Conservation (phyloP, 2,329 filamentous ascomycete species). For the Neoarthrinium moseri region DNA sequence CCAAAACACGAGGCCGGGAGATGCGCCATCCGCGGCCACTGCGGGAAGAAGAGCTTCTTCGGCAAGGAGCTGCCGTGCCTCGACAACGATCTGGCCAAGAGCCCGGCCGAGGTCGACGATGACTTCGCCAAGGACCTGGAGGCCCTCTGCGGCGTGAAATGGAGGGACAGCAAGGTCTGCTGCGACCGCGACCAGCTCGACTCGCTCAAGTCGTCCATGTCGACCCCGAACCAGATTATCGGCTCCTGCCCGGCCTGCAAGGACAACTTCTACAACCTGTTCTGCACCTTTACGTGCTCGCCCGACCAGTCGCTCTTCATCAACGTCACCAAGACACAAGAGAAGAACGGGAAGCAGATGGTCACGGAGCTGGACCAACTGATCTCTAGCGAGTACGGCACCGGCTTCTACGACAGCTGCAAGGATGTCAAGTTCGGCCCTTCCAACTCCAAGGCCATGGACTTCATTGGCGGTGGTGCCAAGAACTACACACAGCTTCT, state of each 20-base stretch:
- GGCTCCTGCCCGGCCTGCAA: slow-evolving; percentile 95
- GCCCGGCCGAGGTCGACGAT: slow-evolving; percentile 56
- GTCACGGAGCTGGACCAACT: slow-evolving; percentile 91
- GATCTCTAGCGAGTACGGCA: slow-evolving; percentile 78
- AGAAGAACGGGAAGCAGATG: slow-evolving; percentile 54
- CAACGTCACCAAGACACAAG: slow-evolving; percentile 77
- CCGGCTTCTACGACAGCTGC: slow-evolving; percentile 92
- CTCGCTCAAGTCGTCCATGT: slow-evolving; percentile 78
- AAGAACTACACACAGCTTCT: slow-evolving; percentile 85
- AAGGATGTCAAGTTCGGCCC: slow-evolving; percentile 98
- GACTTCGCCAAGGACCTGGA: slow-evolving; percentile 76
- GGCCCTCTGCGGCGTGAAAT: slow-evolving; percentile 82
- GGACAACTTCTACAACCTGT: slow-evolving; percentile 97
- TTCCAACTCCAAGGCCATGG: slow-evolving; percentile 90
- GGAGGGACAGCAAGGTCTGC: slow-evolving; percentile 81
- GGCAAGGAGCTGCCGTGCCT: slow-evolving; percentile 87
- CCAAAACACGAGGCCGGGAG: slow-evolving; percentile 80
- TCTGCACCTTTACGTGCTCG: slow-evolving; percentile 97
- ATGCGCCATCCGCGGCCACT: slow-evolving; percentile 88
- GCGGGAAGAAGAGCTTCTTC: slow-evolving; percentile 88
- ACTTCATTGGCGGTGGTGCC: slow-evolving; percentile 92
- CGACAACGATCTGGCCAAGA: slow-evolving; percentile 79
- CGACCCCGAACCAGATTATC: slow-evolving; percentile 84
- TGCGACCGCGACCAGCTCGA: slow-evolving; percentile 81
- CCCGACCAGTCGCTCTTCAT: slow-evolving; percentile 94